These are phyloP conservation scores for Pleurotus salmoneostramineus DNA, from an alignment of 768 basidiomycete species.

Conservation along the genomic window DNA sequence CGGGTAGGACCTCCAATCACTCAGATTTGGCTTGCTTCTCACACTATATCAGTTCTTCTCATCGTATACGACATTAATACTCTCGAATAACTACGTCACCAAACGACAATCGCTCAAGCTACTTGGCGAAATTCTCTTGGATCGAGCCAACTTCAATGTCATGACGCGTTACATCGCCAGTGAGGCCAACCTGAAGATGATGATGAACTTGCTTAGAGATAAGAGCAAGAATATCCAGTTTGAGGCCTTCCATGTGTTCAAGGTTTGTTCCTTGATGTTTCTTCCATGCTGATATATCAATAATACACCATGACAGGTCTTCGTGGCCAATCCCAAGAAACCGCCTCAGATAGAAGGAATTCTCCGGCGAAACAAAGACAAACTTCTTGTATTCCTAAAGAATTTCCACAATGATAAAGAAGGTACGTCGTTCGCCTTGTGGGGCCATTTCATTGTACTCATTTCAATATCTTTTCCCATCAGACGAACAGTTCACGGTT, in stretches of 20 bases:
- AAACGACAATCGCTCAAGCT: constrained; percentile 98
- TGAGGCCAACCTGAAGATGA: constrained; percentile 97
- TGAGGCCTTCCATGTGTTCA: constrained; percentile 99
- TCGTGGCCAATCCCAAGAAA: constrained; percentile 99
- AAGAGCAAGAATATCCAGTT: constrained; percentile 99
- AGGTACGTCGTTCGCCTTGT: constrained; percentile 41
- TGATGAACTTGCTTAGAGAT: constrained; percentile 98
- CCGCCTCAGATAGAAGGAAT: constrained; percentile 93
- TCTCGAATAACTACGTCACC: constrained; percentile 97
- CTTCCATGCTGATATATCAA: background rate
- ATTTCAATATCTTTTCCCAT: background rate
- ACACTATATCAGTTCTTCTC: constrained; percentile 75
- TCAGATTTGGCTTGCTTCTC: background rate
- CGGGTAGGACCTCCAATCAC: constrained; percentile 49
- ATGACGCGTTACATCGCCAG: constrained; percentile 97
- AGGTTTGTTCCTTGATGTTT: constrained; percentile 48
- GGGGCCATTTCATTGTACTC: background rate
- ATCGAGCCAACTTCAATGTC: constrained; percentile 96
- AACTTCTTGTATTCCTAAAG: constrained; percentile 83
- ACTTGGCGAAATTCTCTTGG: constrained; percentile 94
- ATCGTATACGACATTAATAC: constrained; percentile 88
- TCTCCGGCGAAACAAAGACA: constrained; percentile 90
- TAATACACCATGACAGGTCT: constrained; percentile 52
- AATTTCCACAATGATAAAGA: constrained; percentile 98
- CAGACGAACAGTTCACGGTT: constrained; percentile 89